Percentiles rank a stretch among this genome's conserved stretches.
phyloP scores from a whole-genome alignment of 163 green algal genomes.

The Chlamydomonas reinhardtii region DNA sequence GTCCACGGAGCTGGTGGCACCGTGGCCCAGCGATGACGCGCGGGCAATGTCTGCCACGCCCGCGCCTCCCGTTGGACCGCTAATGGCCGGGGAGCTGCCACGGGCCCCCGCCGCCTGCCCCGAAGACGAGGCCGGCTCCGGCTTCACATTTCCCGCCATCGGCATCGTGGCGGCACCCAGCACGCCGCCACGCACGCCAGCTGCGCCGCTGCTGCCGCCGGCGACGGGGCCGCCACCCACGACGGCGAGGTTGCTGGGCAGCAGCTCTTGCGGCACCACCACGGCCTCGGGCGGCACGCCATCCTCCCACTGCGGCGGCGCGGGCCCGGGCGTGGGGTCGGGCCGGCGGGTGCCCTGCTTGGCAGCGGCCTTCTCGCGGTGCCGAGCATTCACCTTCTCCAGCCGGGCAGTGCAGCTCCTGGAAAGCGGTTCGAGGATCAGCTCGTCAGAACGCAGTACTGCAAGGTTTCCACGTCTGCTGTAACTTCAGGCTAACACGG shows the following conservation, averaged over 20 bases:
- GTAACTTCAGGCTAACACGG: no score
- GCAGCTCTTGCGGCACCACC: no score
- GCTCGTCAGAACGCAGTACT: no score
- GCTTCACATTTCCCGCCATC: no score
- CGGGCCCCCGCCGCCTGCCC: no score
- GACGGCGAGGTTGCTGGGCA: neutral
- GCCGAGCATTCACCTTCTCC: slow-evolving; percentile 39
- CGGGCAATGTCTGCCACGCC: neutral
- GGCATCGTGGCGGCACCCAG: neutral
- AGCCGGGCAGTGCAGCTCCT: slow-evolving; percentile 34
- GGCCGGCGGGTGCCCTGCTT: neutral
- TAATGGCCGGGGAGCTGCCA: no score
- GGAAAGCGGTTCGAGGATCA: neutral
- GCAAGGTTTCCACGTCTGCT: no score
- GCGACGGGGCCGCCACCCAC: neutral
- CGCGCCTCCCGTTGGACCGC: no score
- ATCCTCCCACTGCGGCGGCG: slow-evolving; percentile 6
- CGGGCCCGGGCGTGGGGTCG: neutral
- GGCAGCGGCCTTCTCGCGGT: neutral
- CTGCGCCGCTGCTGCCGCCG: no score
- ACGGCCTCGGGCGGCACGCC: no score
- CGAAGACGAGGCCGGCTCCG: no score
- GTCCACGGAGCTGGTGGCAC: neutral
- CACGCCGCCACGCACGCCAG: no score
- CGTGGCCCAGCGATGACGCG: neutral